These are phyloP conservation scores for thale cress (Arabidopsis thaliana) DNA, from an alignment of 345 rosid genomes.

Conservation along the genomic window TAIR10.1 NC_003076.8:4699501-4700000, in stretches of 20 bases:
- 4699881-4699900: constrained; percentile 88
- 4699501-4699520: constrained; percentile 85
- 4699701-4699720: constrained; percentile 1
- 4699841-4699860: constrained; percentile 74
- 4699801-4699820: constrained; percentile 90
- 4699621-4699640: constrained; percentile 58
- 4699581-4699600: constrained; percentile 99
- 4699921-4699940: constrained; percentile 89
- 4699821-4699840: constrained; percentile 79
- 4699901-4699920: constrained; percentile 98
- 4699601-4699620: constrained; percentile 98
- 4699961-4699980: not conserved
- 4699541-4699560: constrained; percentile 96
- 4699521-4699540: constrained; percentile 98
- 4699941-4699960: constrained; percentile 30
- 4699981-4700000: constrained; percentile 7
- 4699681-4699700: not conserved
- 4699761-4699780: constrained; percentile 13
- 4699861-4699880: constrained; percentile 95
- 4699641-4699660: constrained; percentile 4
- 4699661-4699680: not conserved
- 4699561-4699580: constrained; percentile 83
- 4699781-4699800: constrained; percentile 50
- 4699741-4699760: constrained; percentile 9
- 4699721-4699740: constrained; percentile 12